Evolutionary conservation across 2,329 filamentous ascomycete genomes (phyloP).

Genomic region (Aureobasidium sp.): DNA sequence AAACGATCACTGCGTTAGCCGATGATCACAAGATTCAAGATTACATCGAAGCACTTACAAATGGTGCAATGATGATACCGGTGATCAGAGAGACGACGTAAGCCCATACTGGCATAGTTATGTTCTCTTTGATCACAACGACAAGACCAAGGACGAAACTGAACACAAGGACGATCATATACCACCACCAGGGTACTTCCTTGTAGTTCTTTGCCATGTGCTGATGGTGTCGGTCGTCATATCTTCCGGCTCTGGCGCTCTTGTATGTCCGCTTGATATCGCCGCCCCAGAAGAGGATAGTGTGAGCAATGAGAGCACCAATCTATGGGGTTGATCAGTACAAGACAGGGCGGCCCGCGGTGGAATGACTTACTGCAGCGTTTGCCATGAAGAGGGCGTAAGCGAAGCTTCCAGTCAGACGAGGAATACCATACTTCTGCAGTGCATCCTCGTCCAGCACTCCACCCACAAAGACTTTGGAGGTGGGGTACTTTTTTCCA

Average conservation of each 20-base stretch:
- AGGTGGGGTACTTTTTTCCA: constrained; percentile 32
- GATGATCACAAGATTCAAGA: too few relatives aligned
- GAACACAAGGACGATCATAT: constrained; percentile 22
- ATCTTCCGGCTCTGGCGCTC: constrained; percentile 36
- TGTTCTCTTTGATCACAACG: constrained; percentile 24
- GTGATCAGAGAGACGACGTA: constrained; percentile 23
- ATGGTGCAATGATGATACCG: constrained; percentile 38
- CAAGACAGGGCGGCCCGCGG: neutral
- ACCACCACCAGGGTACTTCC: constrained; percentile 37
- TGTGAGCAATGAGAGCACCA: constrained; percentile 47
- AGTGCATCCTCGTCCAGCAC: constrained; percentile 38
- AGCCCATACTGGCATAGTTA: constrained; percentile 27
- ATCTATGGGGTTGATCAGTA: constrained; percentile 27
- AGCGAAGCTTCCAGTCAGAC: constrained; percentile 40
- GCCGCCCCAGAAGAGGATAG: constrained; percentile 47
- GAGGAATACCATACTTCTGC: constrained; percentile 38
- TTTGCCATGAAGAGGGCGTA: constrained; percentile 47
- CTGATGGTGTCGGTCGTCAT: constrained; percentile 44
- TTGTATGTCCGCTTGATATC: constrained; percentile 44
- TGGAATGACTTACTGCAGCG: constrained; percentile 31
- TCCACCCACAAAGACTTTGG: constrained; percentile 33
- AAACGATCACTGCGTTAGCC: too few relatives aligned
- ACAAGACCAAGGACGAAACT: constrained; percentile 25
- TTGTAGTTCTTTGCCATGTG: constrained; percentile 48
- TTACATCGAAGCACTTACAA: constrained; percentile 25